phyloP scores from a whole-genome alignment of 129 eudicot genomes.

The Arctium minus region DNA sequence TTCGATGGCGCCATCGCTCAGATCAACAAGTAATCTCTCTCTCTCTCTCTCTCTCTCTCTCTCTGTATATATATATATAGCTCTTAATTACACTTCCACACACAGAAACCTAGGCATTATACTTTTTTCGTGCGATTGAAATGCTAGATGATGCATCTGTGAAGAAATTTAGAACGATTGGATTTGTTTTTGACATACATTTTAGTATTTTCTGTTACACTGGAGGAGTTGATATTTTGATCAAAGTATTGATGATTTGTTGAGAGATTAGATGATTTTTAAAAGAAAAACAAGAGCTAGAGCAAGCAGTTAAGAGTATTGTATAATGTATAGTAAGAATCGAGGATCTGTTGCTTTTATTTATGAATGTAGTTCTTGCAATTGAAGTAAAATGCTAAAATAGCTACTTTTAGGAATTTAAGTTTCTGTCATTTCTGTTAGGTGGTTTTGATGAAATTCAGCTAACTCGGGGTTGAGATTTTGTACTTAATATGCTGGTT shows the following conservation, averaged over 20 bases:
- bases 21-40: slow-evolving; percentile 74
- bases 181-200: not conserved
- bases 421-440: not conserved
- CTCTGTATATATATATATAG: not conserved
- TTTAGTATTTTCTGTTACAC: not conserved
- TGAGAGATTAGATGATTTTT: not conserved
- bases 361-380: not conserved
- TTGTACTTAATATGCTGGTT: not conserved
- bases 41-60: slow-evolving; percentile 20
- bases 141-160: not conserved
- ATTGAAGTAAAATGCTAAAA: not conserved
- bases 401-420: not conserved
- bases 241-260: slow-evolving; percentile 1
- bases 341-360: slow-evolving; percentile 13
- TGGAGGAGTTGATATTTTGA: not conserved
- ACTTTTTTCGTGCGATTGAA: not conserved
- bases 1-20: slow-evolving; percentile 98
- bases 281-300: not conserved
- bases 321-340: not conserved
- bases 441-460: not conserved
- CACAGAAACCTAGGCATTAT: slow-evolving; percentile 2
- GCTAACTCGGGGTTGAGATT: not conserved
- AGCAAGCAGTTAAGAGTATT: not conserved
- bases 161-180: not conserved
- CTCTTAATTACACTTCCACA: not conserved